These are phyloP conservation scores for Microcos paniculata DNA, from an alignment of 345 rosid species.

Conservation along the genomic window DNA sequence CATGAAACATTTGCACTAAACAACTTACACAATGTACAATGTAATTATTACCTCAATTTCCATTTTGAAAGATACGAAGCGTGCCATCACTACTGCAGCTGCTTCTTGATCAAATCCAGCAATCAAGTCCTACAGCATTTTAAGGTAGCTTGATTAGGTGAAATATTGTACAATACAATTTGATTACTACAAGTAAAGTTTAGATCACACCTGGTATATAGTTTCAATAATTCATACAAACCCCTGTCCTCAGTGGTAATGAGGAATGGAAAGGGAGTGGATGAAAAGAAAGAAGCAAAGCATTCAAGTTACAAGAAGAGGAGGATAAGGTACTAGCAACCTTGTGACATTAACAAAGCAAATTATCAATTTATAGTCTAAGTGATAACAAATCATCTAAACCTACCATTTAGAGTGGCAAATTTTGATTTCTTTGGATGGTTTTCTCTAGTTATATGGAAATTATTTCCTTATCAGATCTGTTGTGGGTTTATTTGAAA, in stretches of 20 bases:
- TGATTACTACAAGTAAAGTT: constrained; percentile 8
- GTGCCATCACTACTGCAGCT: constrained; percentile 94
- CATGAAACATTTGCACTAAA: neutral
- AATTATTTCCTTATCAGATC: neutral
- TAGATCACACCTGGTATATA: constrained; percentile 1
- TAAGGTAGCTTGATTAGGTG: neutral
- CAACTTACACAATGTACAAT: neutral
- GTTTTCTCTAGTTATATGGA: neutral
- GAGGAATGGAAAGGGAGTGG: neutral
- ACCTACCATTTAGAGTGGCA: neutral
- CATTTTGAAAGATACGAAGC: constrained; percentile 90
- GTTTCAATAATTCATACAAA: neutral
- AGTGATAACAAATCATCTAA: neutral
- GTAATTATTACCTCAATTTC: constrained; percentile 74
- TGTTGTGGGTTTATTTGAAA: neutral
- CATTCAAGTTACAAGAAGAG: neutral
- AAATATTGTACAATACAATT: neutral
- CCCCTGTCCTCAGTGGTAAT: neutral
- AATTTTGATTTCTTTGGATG: neutral
- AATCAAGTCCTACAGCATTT: constrained; percentile 69
- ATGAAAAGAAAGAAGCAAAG: neutral
- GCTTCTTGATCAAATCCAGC: constrained; percentile 99
- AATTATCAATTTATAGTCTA: neutral
- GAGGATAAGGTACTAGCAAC: neutral
- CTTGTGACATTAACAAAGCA: neutral